These are phyloP conservation scores for Chaetomium tenue DNA, from an alignment of 495 filamentous ascomycete species.

Conservation along the genomic window DNA sequence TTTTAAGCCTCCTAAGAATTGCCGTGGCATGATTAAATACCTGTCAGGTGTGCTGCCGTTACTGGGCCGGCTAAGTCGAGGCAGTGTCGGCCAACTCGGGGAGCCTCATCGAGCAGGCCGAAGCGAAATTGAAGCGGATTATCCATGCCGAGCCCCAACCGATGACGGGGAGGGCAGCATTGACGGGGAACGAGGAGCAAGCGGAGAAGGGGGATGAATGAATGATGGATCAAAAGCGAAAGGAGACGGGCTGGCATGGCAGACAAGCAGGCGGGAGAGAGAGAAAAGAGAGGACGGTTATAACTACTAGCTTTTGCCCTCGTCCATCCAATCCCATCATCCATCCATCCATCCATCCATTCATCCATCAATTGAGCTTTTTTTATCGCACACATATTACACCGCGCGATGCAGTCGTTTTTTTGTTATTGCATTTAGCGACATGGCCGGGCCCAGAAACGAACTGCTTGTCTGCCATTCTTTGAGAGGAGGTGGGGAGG, in stretches of 20 bases:
- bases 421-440: too few species aligned
- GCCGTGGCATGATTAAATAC: not conserved
- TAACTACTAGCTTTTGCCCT: slow-evolving; percentile 6
- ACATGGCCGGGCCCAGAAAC: too few species aligned
- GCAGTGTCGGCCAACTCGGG: not conserved
- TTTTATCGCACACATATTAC: not conserved
- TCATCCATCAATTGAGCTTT: slow-evolving; percentile 5
- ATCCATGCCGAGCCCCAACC: not conserved
- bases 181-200: not conserved
- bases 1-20: not conserved
- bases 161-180: not conserved
- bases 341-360: not conserved
- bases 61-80: not conserved
- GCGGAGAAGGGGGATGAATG: not conserved
- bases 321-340: not conserved
- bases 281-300: not conserved
- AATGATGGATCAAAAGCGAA: not conserved
- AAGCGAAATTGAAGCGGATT: not conserved
- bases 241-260: not conserved
- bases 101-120: not conserved
- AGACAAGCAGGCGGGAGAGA: not conserved
- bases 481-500: too few species aligned
- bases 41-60: not conserved
- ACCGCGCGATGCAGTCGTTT: not conserved
- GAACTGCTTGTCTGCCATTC: too few species aligned